Conservation (phyloP, 2,329 filamentous ascomycete species). For the Ophiostoma perfectum region DNA sequence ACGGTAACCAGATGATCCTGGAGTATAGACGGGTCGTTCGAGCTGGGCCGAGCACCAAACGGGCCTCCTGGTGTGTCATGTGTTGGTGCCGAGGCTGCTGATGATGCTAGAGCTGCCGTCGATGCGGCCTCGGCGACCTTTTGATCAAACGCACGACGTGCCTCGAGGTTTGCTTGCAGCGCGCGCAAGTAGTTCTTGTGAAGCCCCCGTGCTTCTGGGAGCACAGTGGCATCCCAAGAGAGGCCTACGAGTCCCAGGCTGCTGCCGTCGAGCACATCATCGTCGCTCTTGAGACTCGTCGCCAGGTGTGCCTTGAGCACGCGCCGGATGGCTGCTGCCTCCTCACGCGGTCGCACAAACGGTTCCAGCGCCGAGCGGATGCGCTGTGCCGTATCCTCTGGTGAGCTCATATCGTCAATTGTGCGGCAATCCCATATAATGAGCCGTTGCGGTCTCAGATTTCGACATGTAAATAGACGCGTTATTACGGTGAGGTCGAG, state of each 20-base stretch:
- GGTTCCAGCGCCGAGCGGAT: constrained; percentile 39
- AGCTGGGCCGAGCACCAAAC: not conserved
- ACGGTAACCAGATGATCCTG: constrained; percentile 48
- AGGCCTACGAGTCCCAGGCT: constrained; percentile 44
- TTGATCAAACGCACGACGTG: constrained; percentile 38
- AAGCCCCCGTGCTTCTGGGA: constrained; percentile 41
- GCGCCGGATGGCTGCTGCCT: constrained; percentile 51
- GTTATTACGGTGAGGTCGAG: constrained; percentile 16
- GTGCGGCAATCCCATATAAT: not conserved
- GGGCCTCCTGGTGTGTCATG: not conserved
- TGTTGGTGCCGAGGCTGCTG: not conserved
- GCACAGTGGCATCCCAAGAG: constrained; percentile 33
- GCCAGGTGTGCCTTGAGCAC: constrained; percentile 51
- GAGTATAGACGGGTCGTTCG: constrained; percentile 31
- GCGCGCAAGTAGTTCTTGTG: constrained; percentile 53
- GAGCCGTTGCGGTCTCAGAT: not conserved
- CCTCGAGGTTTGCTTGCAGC: constrained; percentile 47
- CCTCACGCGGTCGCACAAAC: constrained; percentile 53
- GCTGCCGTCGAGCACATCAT: constrained; percentile 18
- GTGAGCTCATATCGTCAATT: constrained; percentile 19
- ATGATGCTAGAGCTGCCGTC: constrained; percentile 18
- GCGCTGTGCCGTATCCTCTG: constrained; percentile 21
- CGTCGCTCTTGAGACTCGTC: constrained; percentile 40
- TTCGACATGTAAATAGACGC: constrained; percentile 8
- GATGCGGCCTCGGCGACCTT: constrained; percentile 26